Conservation (phyloP, 805 yeast species). For the Kuraishia cidri region DNA sequence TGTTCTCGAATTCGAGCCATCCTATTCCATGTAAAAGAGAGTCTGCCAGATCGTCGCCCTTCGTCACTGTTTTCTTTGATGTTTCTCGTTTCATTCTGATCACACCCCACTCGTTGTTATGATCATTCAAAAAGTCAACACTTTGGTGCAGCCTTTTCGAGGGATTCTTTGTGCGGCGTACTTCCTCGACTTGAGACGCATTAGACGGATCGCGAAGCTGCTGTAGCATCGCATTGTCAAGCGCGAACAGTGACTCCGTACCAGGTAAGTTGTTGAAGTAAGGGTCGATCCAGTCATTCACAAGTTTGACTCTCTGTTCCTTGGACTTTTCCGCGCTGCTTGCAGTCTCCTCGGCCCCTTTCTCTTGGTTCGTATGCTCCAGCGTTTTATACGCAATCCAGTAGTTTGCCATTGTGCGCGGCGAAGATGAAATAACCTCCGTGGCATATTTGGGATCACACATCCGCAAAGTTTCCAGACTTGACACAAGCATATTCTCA, state of each 20-base stretch:
- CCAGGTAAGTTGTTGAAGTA: background rate
- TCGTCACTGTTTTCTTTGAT: slow-evolving; percentile 12
- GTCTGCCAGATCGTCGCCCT: slow-evolving; percentile 62
- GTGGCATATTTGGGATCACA: slow-evolving; percentile 5
- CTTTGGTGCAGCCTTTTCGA: slow-evolving; percentile 17
- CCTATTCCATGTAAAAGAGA: slow-evolving; percentile 53
- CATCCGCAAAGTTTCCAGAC: slow-evolving; percentile 9
- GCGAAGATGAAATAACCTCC: slow-evolving; percentile 12
- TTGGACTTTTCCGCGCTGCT: slow-evolving; percentile 9
- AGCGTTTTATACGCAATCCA: slow-evolving; percentile 13
- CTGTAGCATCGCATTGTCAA: background rate
- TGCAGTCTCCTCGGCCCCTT: background rate
- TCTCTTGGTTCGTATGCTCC: slow-evolving; percentile 2
- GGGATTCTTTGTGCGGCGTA: slow-evolving; percentile 3
- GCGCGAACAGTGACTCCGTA: background rate
- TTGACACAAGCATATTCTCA: slow-evolving; percentile 34
- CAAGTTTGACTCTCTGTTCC: slow-evolving; percentile 14
- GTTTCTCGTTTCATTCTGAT: background rate
- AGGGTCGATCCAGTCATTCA: slow-evolving; percentile 14
- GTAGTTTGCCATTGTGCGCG: slow-evolving; percentile 18
- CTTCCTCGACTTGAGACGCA: background rate
- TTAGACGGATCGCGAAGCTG: too few relatives aligned
- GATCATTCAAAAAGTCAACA: slow-evolving; percentile 12
- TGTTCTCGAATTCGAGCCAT: too few relatives aligned
- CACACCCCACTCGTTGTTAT: slow-evolving; percentile 5